Conservation (phyloP, 176 grass and related monocot species). For the Bonia amplexicaulis region DNA sequence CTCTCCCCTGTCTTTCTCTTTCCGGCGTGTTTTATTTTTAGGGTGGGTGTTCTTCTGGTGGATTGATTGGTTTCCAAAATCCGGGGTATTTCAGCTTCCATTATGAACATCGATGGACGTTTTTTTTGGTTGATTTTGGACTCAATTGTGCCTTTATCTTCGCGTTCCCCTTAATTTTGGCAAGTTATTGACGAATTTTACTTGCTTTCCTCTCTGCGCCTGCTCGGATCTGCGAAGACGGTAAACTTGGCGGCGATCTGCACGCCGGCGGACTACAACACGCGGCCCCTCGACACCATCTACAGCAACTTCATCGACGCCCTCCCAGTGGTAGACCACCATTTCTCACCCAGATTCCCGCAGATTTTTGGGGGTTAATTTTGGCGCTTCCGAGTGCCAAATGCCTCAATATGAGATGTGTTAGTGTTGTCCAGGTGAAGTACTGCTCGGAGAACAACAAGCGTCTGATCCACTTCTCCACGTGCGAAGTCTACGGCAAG, state of each 20-base stretch:
- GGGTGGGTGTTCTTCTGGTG: background rate
- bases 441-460: slow-evolving; percentile 98
- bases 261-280: slow-evolving; percentile 98
- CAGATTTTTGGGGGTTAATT: background rate
- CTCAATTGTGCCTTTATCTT: background rate
- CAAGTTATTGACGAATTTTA: background rate
- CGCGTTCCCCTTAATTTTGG: background rate
- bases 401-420: background rate
- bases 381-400: background rate
- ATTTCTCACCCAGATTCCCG: background rate
- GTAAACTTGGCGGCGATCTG: slow-evolving; percentile 98
- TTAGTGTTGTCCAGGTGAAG: slow-evolving; percentile 51
- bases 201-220: background rate
- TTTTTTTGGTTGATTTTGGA: background rate
- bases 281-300: slow-evolving; percentile 89
- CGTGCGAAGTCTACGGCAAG: slow-evolving; percentile 98
- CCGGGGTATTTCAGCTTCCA: background rate
- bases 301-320: slow-evolving; percentile 99
- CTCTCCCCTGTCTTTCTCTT: background rate
- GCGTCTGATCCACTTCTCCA: slow-evolving; percentile 97
- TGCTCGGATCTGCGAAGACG: slow-evolving; percentile 51
- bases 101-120: background rate
- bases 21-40: background rate
- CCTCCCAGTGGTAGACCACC: slow-evolving; percentile 67
- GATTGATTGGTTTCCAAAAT: background rate